phyloP scores from a whole-genome alignment of 495 filamentous ascomycete genomes.

The Melanomma pulvis-pyrius region DNA sequence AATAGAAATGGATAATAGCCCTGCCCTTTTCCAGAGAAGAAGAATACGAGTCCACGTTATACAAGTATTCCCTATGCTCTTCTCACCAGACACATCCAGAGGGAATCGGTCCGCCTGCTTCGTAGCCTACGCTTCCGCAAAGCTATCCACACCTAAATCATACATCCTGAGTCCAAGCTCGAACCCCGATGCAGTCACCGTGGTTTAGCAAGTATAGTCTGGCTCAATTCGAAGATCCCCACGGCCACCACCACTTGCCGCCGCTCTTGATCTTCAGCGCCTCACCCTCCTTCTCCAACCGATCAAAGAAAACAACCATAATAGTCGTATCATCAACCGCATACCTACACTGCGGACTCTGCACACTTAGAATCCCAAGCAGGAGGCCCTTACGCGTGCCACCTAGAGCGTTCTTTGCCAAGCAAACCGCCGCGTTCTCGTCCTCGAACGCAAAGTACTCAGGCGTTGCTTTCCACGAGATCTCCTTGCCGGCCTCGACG shows the following conservation, averaged over 20 bases:
- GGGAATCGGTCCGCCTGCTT: too few species aligned
- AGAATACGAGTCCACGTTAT: too few species aligned
- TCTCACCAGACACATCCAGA: too few species aligned
- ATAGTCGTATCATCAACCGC: conserved; percentile 63
- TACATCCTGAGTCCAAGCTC: too few species aligned
- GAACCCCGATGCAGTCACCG: too few species aligned
- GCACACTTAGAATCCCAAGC: conserved; percentile 54
- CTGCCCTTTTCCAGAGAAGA: too few species aligned
- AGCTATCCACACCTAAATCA: too few species aligned
- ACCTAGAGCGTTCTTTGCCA: conserved; percentile 64
- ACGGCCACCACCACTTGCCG: conserved; percentile 9
- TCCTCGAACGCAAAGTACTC: conserved; percentile 56
- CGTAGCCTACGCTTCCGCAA: too few species aligned
- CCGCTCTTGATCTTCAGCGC: not conserved
- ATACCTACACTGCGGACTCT: conserved; percentile 53
- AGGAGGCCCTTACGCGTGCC: conserved; percentile 52
- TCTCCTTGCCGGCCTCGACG: conserved; percentile 29
- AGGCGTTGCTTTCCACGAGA: conserved; percentile 42
- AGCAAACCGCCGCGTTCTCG: conserved; percentile 64
- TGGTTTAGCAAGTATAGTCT: too few species aligned
- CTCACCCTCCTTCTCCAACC: conserved; percentile 3
- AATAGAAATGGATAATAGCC: too few species aligned
- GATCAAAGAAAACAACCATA: conserved; percentile 63
- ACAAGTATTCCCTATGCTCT: too few species aligned
- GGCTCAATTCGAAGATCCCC: not conserved